These are phyloP conservation scores for Geotrichum carabidarum DNA, from an alignment of 1,139 yeast species.

Conservation along the genomic window DNA sequence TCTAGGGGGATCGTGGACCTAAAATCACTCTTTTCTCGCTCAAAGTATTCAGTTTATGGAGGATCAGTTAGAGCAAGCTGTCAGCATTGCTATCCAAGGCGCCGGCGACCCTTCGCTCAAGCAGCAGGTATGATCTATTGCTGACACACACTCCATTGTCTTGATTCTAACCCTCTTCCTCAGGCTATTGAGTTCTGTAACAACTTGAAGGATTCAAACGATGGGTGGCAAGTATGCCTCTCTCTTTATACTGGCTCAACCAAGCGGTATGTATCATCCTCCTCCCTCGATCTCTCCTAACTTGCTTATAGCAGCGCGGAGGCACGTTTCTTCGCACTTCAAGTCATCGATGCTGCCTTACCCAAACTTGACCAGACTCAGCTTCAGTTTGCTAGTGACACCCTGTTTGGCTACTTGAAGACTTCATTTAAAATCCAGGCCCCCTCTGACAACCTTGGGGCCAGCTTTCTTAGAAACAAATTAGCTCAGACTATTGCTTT, in stretches of 20 bases:
- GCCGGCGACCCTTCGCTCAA: slow-evolving; percentile 64
- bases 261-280: slow-evolving; percentile 24
- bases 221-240: slow-evolving; percentile 76
- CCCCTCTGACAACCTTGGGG: slow-evolving; percentile 39
- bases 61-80: slow-evolving; percentile 88
- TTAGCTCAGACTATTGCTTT: slow-evolving; percentile 68
- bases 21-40: neutral
- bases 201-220: slow-evolving; percentile 65
- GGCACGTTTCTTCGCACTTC: slow-evolving; percentile 68
- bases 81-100: slow-evolving; percentile 78
- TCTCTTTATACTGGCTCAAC: slow-evolving; percentile 48
- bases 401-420: slow-evolving; percentile 43
- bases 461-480: slow-evolving; percentile 68
- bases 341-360: slow-evolving; percentile 68
- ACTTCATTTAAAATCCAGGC: slow-evolving; percentile 6
- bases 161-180: neutral
- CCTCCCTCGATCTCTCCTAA: slow-evolving; percentile 13
- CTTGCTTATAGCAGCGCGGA: slow-evolving; percentile 29
- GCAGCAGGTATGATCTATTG: slow-evolving; percentile 46
- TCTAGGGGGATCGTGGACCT: too few species aligned
- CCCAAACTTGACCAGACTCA: slow-evolving; percentile 48
- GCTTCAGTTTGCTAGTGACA: slow-evolving; percentile 44
- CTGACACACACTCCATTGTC: neutral
- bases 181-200: slow-evolving; percentile 73
- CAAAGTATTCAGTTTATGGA: slow-evolving; percentile 47